phyloP scores from a whole-genome alignment of 352 stramenopile genomes.

The Thalassiosira pacifica region DNA sequence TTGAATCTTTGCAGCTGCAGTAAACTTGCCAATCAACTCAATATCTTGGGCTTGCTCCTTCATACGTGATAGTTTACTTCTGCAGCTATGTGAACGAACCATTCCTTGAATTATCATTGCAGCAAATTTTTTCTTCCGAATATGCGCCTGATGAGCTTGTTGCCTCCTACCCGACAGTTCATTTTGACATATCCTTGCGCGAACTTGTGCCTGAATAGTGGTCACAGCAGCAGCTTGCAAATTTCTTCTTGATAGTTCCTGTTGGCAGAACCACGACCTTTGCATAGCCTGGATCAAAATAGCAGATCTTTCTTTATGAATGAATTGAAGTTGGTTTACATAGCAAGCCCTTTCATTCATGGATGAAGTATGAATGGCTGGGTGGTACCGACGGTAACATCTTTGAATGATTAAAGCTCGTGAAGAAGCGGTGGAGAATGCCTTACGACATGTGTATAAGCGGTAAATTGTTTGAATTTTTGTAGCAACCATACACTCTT shows the following conservation, averaged over 20 bases:
- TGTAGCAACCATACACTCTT: neutral
- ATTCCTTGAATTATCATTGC: neutral
- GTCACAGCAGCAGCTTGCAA: too few species aligned
- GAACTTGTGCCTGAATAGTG: neutral
- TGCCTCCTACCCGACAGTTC: neutral
- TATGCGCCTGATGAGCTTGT: neutral
- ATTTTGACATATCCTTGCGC: neutral
- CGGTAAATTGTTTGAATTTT: constrained; percentile 15
- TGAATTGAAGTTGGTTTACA: neutral
- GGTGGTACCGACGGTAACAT: neutral
- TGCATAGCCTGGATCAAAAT: too few species aligned
- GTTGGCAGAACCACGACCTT: too few species aligned
- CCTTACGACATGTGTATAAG: neutral
- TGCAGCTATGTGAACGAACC: neutral
- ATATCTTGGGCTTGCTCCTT: neutral
- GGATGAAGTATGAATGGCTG: neutral
- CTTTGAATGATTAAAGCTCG: neutral
- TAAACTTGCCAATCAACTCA: neutral
- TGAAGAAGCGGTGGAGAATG: neutral
- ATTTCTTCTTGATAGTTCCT: too few species aligned
- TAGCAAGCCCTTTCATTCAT: neutral
- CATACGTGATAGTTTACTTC: neutral
- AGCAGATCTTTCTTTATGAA: neutral
- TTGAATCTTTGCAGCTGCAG: neutral
- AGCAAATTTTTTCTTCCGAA: neutral